Conservation (phyloP, 2,329 filamentous ascomycete species). For the Penicillium sp. region DNA sequence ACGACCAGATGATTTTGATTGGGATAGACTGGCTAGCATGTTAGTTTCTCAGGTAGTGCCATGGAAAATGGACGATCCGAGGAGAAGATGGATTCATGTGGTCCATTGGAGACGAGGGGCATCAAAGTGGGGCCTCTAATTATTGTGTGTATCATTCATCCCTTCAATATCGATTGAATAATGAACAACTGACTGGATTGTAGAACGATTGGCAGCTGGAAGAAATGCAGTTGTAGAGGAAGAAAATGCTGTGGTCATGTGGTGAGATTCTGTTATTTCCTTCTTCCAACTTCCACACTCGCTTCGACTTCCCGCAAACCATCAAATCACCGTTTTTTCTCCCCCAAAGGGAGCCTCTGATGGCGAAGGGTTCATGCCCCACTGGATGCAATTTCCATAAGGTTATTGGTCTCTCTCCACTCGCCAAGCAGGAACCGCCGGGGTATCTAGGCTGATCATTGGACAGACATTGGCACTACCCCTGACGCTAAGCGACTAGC, state of each 20-base stretch:
- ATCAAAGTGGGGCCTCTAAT: neutral
- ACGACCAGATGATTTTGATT: conserved; percentile 25
- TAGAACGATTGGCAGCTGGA: neutral
- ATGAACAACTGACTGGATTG: neutral
- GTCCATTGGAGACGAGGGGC: neutral
- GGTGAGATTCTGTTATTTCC: neutral
- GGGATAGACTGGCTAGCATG: conserved; percentile 23
- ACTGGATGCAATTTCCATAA: conserved; percentile 12
- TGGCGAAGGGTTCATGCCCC: conserved; percentile 10
- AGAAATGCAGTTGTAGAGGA: neutral
- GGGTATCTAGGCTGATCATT: conserved; percentile 22
- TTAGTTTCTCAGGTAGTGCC: neutral
- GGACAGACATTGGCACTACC: conserved; percentile 18
- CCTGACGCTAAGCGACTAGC: conserved; percentile 29
- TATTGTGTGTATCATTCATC: neutral
- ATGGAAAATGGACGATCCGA: neutral
- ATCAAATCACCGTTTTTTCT: neutral
- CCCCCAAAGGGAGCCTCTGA: neutral
- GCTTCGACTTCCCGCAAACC: neutral
- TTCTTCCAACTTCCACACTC: neutral
- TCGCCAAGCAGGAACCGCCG: conserved; percentile 33
- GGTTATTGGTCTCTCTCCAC: conserved; percentile 26
- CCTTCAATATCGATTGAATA: neutral
- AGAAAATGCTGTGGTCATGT: neutral
- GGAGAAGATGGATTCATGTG: conserved; percentile 4